Percentiles rank a stretch among this genome's conserved stretches.
Conservation (phyloP, 78 protist species). For the Trichosphaerium sp. region DNA sequence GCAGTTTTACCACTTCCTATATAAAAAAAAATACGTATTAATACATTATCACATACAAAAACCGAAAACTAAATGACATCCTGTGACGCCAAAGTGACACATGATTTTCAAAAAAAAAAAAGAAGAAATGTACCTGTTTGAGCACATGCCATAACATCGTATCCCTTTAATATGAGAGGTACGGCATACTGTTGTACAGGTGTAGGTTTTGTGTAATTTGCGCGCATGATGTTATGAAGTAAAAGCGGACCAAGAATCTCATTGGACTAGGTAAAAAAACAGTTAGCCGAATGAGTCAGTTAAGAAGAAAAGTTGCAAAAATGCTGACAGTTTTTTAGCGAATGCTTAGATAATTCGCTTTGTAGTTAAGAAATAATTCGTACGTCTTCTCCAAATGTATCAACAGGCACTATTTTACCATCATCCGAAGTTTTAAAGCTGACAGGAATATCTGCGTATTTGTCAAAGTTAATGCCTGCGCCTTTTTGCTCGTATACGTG, state of each 20-base stretch:
- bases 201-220: constrained; percentile 63
- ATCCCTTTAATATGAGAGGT: constrained; percentile 34
- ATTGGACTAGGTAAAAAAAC: constrained; percentile 15
- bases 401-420: too few species aligned
- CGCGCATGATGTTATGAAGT: constrained; percentile 32
- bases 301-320: too few species aligned
- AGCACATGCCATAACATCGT: constrained; percentile 93
- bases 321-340: too few species aligned
- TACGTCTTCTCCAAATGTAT: too few species aligned
- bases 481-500: too few species aligned
- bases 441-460: constrained; percentile 68
- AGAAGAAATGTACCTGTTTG: constrained; percentile 92
- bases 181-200: constrained; percentile 83
- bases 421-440: too few species aligned
- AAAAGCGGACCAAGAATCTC: constrained; percentile 23
- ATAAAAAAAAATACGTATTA: background rate
- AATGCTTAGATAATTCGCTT: too few species aligned
- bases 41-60: background rate
- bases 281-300: too few species aligned
- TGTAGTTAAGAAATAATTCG: too few species aligned
- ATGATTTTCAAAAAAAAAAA: constrained; percentile 47
- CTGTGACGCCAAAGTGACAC: background rate
- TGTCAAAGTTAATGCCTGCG: constrained; percentile 77
- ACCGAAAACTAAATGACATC: background rate
- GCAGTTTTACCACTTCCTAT: constrained; percentile 92